Base-by-base conservation (phyloP, 805 yeast species). In the Yarrowia sp. region DNA sequence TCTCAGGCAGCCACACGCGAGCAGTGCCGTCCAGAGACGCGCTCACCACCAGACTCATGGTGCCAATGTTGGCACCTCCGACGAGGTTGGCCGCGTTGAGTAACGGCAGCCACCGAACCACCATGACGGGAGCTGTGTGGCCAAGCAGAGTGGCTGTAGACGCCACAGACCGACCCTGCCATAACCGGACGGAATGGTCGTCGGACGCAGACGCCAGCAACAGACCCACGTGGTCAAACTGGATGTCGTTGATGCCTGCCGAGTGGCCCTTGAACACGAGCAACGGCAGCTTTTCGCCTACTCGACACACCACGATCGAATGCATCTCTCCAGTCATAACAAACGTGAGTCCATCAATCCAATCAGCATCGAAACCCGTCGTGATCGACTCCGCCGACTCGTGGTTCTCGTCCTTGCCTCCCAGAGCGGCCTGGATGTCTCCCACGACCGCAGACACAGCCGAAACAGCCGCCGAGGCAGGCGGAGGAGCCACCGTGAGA, bases 181-280 rank as follows among this genome's bases (percentile, higher is more conserved):
- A 92, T 21, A 91, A 78, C 69, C 90, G 82, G 9, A 92, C 80
- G 0, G 82, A 78, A 65, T 83, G 81, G 72, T 92, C 97, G 71
- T 90, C 96, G 1, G 96, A 85, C 9, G 90, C 86, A 1, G 92
- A 85, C 3, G 91, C 85, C 43, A 92, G 77, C 32, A 87, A 73
- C 68, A 83, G 84, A 16, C 80, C 77, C 2, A 74, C 73, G 5
- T 71, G 67, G 70, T 87, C 85, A 72, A 87, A 90, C 32, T 77
- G 73, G 4, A 92, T 76, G 5, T 76, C 75, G 16, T 89, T 80
- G 8, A 89, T 81, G 0, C 84, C 78, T 51, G 83, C 82, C 10
- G 81, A 77, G 73, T 91, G 97, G 1, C 96, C 97, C 11, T 79
- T 67, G 54, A 87, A 75, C 28, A 78, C 75, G 5, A 88, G 85